Conservation (phyloP, 1,139 yeast genomes). For the Candida sanyaensis region DNA sequence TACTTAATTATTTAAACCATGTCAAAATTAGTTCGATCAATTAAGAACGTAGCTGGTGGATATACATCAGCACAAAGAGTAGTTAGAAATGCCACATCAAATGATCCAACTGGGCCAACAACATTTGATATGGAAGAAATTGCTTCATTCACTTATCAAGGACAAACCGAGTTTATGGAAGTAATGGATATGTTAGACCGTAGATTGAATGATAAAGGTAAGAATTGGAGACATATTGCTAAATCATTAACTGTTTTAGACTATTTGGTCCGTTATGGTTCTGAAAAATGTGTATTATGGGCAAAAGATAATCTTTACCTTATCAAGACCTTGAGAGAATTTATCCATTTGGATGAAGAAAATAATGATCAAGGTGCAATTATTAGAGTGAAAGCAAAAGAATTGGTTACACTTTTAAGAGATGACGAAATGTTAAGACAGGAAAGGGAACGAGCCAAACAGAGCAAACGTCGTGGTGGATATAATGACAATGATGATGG, state of each 20-base stretch:
- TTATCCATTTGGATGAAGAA: slow-evolving; percentile 77
- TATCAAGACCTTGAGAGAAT: slow-evolving; percentile 89
- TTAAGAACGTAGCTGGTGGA: slow-evolving; percentile 93
- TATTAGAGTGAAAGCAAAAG: slow-evolving; percentile 89
- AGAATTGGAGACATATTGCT: slow-evolving; percentile 97
- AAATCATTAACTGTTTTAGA: slow-evolving; percentile 88
- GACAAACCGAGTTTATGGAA: slow-evolving; percentile 77
- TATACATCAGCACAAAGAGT: slow-evolving; percentile 83
- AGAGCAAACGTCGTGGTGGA: slow-evolving; percentile 14
- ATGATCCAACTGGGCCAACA: slow-evolving; percentile 84
- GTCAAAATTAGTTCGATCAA: slow-evolving; percentile 83
- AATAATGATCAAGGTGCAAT: slow-evolving; percentile 90
- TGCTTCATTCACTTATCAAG: slow-evolving; percentile 71
- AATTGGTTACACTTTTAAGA: slow-evolving; percentile 71
- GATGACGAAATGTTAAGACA: slow-evolving; percentile 83
- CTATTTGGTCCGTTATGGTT: slow-evolving; percentile 82
- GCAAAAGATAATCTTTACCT: slow-evolving; percentile 87
- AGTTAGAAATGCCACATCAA: slow-evolving; percentile 93
- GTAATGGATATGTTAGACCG: slow-evolving; percentile 96
- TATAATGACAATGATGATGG: slow-evolving; percentile 8
- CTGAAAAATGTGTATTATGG: slow-evolving; percentile 94
- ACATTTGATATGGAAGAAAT: slow-evolving; percentile 84
- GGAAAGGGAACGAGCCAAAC: slow-evolving; percentile 60
- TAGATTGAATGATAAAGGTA: slow-evolving; percentile 93
- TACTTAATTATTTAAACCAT: slow-evolving; percentile 24